These are phyloP conservation scores for Papiliotrema fonsecae DNA, from an alignment of 1,284 basidiomycete genomes.

Conservation along the genomic window DNA sequence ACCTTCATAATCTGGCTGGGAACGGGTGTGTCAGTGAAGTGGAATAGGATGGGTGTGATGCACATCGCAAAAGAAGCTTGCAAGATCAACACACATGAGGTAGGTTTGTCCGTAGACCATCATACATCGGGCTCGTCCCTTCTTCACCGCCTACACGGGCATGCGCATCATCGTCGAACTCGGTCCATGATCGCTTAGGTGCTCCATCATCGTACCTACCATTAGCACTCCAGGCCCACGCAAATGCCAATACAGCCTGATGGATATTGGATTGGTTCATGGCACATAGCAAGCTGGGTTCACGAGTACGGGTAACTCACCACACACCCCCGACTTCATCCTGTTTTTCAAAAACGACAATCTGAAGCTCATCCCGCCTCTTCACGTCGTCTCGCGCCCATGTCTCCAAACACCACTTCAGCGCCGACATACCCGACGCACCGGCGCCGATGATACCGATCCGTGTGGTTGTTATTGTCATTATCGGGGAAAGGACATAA, in stretches of 20 bases:
- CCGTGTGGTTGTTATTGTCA: conserved; percentile 8
- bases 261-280: no score
- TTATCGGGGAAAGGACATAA: neutral
- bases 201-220: conserved; percentile 22
- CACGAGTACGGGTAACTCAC: conserved; percentile 30
- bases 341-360: conserved; percentile 28
- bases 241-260: no score
- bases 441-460: conserved; percentile 51
- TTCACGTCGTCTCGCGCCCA: conserved; percentile 16
- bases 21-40: no score
- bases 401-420: conserved; percentile 43
- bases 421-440: conserved; percentile 45
- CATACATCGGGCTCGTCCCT: conserved; percentile 44
- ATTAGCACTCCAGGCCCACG: neutral
- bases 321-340: conserved; percentile 42
- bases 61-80: no score
- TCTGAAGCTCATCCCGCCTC: conserved; percentile 18
- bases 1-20: no score
- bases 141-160: conserved; percentile 2
- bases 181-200: conserved; percentile 9
- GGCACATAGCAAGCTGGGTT: no score
- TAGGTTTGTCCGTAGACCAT: conserved; percentile 45
- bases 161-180: neutral
- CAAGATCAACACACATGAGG: conserved; percentile 38
- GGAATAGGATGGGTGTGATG: no score